Evolutionary conservation across 2,329 filamentous ascomycete species (phyloP).

Genomic region (Xylariales sp.): DNA sequence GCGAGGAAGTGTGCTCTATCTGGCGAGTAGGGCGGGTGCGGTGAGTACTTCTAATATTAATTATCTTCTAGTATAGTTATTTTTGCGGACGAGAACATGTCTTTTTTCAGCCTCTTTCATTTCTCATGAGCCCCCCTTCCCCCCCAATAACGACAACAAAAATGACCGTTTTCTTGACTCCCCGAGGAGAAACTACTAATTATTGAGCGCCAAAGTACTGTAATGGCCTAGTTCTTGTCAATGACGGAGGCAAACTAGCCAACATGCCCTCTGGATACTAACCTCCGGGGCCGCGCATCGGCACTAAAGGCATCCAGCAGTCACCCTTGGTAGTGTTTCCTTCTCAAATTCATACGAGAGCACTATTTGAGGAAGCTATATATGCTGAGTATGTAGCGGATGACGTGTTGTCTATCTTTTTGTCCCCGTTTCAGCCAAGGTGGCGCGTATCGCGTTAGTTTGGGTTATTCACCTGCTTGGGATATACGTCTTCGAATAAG

Average conservation of each 20-base stretch:
- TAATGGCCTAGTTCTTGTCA: constrained; percentile 47
- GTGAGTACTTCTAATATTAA: constrained; percentile 15
- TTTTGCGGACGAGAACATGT: neutral
- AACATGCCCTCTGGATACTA: constrained; percentile 45
- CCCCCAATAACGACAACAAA: too few relatives aligned
- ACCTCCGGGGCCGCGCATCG: neutral
- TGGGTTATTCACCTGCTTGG: too few relatives aligned
- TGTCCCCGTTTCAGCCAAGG: too few relatives aligned
- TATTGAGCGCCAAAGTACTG: constrained; percentile 33
- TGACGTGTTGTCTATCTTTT: too few relatives aligned
- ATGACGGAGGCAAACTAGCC: constrained; percentile 46
- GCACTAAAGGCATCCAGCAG: neutral
- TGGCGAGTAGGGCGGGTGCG: constrained; percentile 48
- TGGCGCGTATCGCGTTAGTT: too few relatives aligned
- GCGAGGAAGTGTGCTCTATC: constrained; percentile 46
- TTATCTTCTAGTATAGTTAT: neutral
- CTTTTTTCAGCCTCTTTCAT: neutral
- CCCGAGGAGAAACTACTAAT: neutral
- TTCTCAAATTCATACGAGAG: too few relatives aligned
- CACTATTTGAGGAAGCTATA: too few relatives aligned
- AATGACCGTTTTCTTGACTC: neutral
- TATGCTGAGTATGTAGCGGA: too few relatives aligned
- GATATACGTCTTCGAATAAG: too few relatives aligned
- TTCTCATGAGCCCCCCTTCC: too few relatives aligned
- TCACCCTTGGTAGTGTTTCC: too few relatives aligned